A percentile compares a stretch with the other conserved stretches of the same genome.
Evolutionary conservation across 2,329 filamentous ascomycete genomes (phyloP).

Genomic region (Aspergillus udagawae): DNA sequence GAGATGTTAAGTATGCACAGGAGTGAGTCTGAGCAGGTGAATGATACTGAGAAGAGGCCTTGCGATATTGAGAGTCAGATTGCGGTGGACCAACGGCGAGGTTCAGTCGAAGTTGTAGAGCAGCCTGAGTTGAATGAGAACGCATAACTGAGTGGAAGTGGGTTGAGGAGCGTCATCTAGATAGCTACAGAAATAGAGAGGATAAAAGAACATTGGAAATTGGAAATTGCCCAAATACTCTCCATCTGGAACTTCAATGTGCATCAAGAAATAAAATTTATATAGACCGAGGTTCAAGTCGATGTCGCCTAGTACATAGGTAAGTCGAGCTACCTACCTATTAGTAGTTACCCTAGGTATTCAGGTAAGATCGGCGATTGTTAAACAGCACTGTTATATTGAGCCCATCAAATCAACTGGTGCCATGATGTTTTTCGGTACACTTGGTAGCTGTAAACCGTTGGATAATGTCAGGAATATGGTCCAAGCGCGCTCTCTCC

Average conservation of each 20-base stretch:
- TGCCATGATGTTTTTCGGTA: background rate
- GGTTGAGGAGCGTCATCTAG: background rate
- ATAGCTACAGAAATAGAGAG: background rate
- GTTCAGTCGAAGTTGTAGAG: background rate
- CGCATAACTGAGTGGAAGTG: background rate
- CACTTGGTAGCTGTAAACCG: background rate
- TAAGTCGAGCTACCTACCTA: too few relatives aligned
- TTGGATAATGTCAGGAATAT: background rate
- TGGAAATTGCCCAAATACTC: too few relatives aligned
- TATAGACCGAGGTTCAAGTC: background rate
- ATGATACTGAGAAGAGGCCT: background rate
- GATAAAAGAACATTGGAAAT: background rate
- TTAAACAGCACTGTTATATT: background rate
- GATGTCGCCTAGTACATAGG: too few relatives aligned
- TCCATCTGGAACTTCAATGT: too few relatives aligned
- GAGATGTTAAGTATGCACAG: conserved; percentile 38
- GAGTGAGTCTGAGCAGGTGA: conserved; percentile 3
- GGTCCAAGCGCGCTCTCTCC: background rate
- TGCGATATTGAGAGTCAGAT: conserved; percentile 4
- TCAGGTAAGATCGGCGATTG: background rate
- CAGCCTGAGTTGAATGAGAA: background rate
- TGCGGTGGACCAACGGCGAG: background rate
- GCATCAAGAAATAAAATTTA: too few relatives aligned
- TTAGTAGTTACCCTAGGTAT: too few relatives aligned
- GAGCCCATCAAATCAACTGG: background rate